Evolutionary conservation across 75 land plant species (phyloP).

Genomic region (Sequoiadendron giganteum): DNA sequence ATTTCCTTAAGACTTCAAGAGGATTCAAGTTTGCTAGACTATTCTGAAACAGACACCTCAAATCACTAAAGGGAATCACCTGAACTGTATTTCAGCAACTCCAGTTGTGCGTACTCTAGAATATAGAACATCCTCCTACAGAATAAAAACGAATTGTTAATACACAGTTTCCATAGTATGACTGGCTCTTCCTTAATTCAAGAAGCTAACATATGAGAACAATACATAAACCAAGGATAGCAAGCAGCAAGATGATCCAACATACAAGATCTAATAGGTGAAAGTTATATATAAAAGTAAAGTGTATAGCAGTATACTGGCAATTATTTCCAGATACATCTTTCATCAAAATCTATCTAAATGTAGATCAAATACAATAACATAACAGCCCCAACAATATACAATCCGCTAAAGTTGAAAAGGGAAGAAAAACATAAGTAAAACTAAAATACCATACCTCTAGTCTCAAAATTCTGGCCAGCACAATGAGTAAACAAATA

Average conservation of each 20-base stretch:
- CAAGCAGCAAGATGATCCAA: not conserved
- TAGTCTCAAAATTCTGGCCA: not conserved
- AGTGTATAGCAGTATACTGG: not conserved
- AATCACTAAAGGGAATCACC: slow-evolving; percentile 33
- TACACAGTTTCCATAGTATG: not conserved
- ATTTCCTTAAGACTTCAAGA: not conserved
- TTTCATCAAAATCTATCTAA: not conserved
- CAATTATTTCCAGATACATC: not conserved
- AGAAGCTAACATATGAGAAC: not conserved
- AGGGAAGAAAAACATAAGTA: not conserved
- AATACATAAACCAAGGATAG: not conserved
- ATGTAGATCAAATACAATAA: not conserved
- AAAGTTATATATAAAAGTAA: not conserved
- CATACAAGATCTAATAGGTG: not conserved
- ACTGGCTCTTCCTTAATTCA: not conserved
- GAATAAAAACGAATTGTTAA: not conserved
- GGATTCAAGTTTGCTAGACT: not conserved
- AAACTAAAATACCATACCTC: not conserved
- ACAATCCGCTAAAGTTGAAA: not conserved
- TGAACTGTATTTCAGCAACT: slow-evolving; percentile 90
- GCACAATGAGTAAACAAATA: not conserved
- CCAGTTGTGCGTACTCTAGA: slow-evolving; percentile 92
- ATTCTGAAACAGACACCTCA: not conserved
- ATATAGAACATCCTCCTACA: slow-evolving; percentile 91
- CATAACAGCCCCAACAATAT: not conserved